Evolutionary conservation across 345 rosid species (phyloP), one percentile per base, ranked within the genome.

Genomic region (Citrus australasica): DNA sequence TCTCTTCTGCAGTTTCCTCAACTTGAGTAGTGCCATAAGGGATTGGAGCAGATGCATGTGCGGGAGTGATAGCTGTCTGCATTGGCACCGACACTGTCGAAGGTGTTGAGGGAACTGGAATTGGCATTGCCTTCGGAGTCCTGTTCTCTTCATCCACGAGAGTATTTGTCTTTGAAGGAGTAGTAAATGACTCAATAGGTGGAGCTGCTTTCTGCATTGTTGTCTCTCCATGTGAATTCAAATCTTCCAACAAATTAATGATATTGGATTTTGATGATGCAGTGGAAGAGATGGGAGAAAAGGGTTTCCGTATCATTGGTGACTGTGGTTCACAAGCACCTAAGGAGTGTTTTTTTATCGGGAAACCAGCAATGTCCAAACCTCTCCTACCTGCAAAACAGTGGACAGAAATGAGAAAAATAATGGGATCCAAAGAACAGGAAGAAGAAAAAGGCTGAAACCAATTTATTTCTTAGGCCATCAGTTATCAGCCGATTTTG

Each of bases 11-110:
- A 6, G 61, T 70, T 32, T 83, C 91, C 53, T 86, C 86, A 66
- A 74, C 82, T 56, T 81, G 73, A 64, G 84, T 79, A 14, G 79
- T 75, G 65, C 65, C 69, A 59, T 69, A 79, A 37, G 88, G 76
- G 25, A 82, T 64, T 11, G 78, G 79, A 27, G 78, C 69, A 25
- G 69, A 9, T 1, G 78, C 74, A 13, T 87, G 88, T 16, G 89
- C 94, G 21, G 99, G 96, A 17, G 94, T 88, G 67, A 84, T 64
- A 9, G 87, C 89, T 11, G 89, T 94, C 85, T 89, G 99, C 98
- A 93, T 94, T 32, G 91, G 89, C 14, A 90, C 86, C 22, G 93
- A 88, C 35, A 86, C 74, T 37, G 97, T 91, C 40, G 97, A 87
- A 76, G 94, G 94, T 37, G 97, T 91, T 0, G 85, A 66, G 16